Conservation (phyloP, 108 stramenopile genomes). For the Mayamaea pseudoterrestris region DNA sequence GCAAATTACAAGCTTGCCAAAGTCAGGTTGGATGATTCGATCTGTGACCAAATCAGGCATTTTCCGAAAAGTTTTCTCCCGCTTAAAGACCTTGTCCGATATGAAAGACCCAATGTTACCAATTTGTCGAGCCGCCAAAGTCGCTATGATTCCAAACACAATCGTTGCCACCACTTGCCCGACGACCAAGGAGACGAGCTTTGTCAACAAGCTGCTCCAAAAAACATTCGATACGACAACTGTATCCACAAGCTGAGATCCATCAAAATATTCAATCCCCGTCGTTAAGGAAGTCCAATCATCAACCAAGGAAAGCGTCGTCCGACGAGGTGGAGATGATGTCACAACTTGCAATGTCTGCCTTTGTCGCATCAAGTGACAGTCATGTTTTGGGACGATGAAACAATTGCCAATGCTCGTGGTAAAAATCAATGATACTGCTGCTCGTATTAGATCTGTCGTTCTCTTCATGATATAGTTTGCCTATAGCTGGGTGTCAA, state of each 20-base stretch:
- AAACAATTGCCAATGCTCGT: no score
- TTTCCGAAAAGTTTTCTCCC: no score
- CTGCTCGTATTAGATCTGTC: no score
- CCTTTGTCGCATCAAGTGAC: no score
- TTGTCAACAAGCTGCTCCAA: constrained; percentile 30
- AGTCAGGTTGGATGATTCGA: constrained; percentile 14
- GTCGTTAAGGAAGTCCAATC: no score
- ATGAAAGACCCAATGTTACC: constrained; percentile 11
- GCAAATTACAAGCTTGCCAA: constrained; percentile 46
- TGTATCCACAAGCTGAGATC: constrained; percentile 36
- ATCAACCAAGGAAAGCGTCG: no score
- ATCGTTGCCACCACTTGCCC: constrained; percentile 40
- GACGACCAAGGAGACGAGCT: constrained; percentile 28
- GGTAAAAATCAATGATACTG: no score
- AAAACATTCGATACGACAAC: constrained; percentile 48
- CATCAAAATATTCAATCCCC: constrained; percentile 34
- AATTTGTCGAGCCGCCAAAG: constrained; percentile 23
- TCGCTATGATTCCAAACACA: constrained; percentile 27
- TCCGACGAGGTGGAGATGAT: no score
- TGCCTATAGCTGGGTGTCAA: no score
- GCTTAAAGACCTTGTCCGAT: constrained; percentile 3
- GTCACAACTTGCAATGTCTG: no score
- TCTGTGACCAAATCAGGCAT: constrained; percentile 1
- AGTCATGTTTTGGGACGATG: no score
- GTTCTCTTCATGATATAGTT: no score